A percentile compares a stretch with the other conserved stretches of the same genome.
phyloP scores from a whole-genome alignment of 306 rosid species.

The Quercus gilva region DNA sequence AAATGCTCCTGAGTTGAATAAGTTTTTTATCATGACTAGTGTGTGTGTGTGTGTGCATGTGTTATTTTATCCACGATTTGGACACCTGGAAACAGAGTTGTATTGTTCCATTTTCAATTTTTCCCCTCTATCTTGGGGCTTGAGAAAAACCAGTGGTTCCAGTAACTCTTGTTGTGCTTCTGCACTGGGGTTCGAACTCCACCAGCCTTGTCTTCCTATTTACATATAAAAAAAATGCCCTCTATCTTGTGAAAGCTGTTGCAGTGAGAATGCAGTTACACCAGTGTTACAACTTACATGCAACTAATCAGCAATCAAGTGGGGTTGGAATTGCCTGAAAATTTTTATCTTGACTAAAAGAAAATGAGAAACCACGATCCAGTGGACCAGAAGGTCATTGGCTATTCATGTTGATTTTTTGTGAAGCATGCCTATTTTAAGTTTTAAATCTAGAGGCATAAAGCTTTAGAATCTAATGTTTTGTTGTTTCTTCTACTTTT shows the following conservation, averaged over 20 bases:
- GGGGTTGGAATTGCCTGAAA: neutral
- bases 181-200: too few species aligned
- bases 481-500: neutral
- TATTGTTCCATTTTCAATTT: neutral
- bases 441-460: neutral
- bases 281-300: neutral
- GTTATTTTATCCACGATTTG: constrained; percentile 1
- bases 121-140: neutral
- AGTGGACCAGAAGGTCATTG: neutral
- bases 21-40: neutral
- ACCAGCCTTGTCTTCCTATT: too few species aligned
- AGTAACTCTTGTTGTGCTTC: too few species aligned
- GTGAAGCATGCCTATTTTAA: neutral
- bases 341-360: neutral
- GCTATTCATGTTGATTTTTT: neutral
- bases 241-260: constrained; percentile 1
- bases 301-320: constrained; percentile 11
- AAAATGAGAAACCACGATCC: neutral
- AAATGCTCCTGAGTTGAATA: neutral
- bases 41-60: neutral
- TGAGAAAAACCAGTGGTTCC: too few species aligned
- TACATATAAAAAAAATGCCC: neutral
- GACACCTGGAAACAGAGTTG: constrained; percentile 2
- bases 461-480: neutral
- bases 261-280: too few species aligned